Evolutionary conservation across 1,284 basidiomycete genomes (phyloP).

Genomic region (Leccinum glutinopallens): DNA sequence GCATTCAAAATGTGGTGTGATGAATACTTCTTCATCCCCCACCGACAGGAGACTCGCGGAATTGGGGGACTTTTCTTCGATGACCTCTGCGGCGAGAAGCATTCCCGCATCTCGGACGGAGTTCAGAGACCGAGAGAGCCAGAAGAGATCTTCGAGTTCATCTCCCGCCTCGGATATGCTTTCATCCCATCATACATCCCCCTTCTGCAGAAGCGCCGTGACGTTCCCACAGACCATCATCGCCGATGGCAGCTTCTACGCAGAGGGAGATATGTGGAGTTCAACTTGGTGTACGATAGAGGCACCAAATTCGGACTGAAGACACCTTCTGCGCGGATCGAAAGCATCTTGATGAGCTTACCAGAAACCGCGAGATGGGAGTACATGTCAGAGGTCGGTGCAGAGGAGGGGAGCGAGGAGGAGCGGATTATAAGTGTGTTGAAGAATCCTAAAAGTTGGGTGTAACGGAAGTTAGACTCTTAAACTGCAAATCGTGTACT

Average conservation of each 20-base stretch:
- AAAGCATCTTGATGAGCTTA: slow-evolving; percentile 92
- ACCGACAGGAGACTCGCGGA: slow-evolving; percentile 88
- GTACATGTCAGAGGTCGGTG: slow-evolving; percentile 84
- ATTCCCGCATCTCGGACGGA: slow-evolving; percentile 54
- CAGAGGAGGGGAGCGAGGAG: slow-evolving; percentile 69
- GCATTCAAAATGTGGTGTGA: slow-evolving; percentile 97
- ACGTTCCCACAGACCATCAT: slow-evolving; percentile 62
- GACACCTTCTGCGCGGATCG: slow-evolving; percentile 89
- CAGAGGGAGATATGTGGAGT: slow-evolving; percentile 91
- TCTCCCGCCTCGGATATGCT: slow-evolving; percentile 70
- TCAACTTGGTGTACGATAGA: slow-evolving; percentile 89
- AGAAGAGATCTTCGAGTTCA: slow-evolving; percentile 76
- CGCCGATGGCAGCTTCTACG: slow-evolving; percentile 90
- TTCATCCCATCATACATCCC: slow-evolving; percentile 92
- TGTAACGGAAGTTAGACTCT: slow-evolving; percentile 11
- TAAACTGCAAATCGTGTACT: background rate
- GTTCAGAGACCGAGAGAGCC: slow-evolving; percentile 55
- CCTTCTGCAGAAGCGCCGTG: slow-evolving; percentile 66
- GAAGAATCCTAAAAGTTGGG: slow-evolving; percentile 75
- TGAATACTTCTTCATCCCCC: slow-evolving; percentile 95
- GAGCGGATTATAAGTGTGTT: slow-evolving; percentile 36
- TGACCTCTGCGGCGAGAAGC: slow-evolving; percentile 70
- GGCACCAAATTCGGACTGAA: slow-evolving; percentile 88
- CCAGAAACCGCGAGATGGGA: slow-evolving; percentile 94
- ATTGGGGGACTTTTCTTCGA: slow-evolving; percentile 98